A percentile compares a stretch with the other conserved stretches of the same genome.
These are phyloP conservation scores for Cystoisospora suis DNA, from an alignment of 169 alveolate genomes.

Conservation along the genomic window DNA sequence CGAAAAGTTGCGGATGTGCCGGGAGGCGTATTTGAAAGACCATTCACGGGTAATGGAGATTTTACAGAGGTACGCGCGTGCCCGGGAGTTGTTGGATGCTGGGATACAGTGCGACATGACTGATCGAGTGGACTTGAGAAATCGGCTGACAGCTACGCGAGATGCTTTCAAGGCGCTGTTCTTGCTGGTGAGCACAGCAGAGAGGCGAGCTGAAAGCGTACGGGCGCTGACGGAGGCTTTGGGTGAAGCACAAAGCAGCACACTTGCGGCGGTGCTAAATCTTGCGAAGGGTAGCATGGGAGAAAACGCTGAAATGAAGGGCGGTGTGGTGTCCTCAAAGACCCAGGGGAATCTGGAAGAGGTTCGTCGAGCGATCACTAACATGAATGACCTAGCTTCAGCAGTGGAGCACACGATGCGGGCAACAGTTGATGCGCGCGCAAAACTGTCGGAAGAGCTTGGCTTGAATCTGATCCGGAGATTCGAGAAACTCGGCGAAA, in stretches of 20 bases:
- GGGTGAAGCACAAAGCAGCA: background rate
- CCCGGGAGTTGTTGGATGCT: background rate
- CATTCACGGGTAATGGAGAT: background rate
- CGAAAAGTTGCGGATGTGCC: background rate
- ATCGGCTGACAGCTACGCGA: background rate
- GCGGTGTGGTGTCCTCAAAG: too few relatives aligned
- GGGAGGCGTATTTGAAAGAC: background rate
- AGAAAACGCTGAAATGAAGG: background rate
- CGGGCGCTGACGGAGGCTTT: background rate
- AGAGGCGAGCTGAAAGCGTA: slow-evolving; percentile 2
- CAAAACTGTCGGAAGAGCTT: background rate
- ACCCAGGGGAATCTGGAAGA: background rate
- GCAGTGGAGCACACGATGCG: slow-evolving; percentile 4
- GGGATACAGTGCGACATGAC: background rate
- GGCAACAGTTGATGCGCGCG: background rate
- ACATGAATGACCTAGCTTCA: slow-evolving; percentile 12
- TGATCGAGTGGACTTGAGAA: background rate
- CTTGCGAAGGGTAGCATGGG: background rate
- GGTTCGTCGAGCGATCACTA: background rate
- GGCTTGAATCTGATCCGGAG: background rate
- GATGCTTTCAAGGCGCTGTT: slow-evolving; percentile 2
- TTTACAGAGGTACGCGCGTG: background rate
- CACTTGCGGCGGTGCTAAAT: background rate
- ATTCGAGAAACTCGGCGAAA: background rate
- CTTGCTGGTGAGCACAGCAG: background rate